Evolutionary conservation across 257 asterid genomes (phyloP), one percentile per base, ranked within the genome.

Genomic region (Nicotiana undulata): DNA sequence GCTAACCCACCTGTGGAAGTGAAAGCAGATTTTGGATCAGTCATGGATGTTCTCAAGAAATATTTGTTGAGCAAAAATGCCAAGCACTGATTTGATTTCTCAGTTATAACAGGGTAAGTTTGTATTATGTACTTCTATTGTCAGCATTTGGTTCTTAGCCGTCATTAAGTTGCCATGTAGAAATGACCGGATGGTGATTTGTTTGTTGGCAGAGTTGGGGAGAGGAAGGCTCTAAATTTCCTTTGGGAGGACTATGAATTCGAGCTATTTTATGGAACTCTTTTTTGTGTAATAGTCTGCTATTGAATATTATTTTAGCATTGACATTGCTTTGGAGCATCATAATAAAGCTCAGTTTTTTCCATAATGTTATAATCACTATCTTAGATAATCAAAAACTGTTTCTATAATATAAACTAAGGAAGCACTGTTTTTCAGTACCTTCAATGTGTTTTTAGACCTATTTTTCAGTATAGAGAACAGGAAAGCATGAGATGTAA

Each of bases 1-100:
- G 93, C 98, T 0, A 93, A 93, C 75, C 98, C 97, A 12, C 97
- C 97, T 0, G 93, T 92, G 74, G 91, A 90, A 68, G 98, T 93
- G 37, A 93, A 90, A 79, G 96, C 97, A 0, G 98, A 93, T 84
- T 93, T 91, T 63, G 98, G 97, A 26, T 90, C 97, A 9, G 97
- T 93, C 64, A 93, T 93, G 98, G 98, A 93, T 88, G 98, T 93
- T 61, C 88, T 92, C 74, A 87, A 90, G 90, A 90, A 87, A 83
- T 90, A 94, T 84, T 66, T 94, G 85, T 83, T 86, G 80, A 88
- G 88, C 89, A 83, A 94, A 67, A 88, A 92, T 26, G 84, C 94
- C 72, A 87, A 86, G 86, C 49, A 75, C 2, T 79, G 78, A 79
- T 81, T 2, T 74, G 49, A 51, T 22, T 20, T 67, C 20, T 59